Percentiles rank a stretch among this genome's conserved stretches.
Evolutionary conservation across 2,329 filamentous ascomycete genomes (phyloP).

Genomic region (Diaporthe caulivora): DNA sequence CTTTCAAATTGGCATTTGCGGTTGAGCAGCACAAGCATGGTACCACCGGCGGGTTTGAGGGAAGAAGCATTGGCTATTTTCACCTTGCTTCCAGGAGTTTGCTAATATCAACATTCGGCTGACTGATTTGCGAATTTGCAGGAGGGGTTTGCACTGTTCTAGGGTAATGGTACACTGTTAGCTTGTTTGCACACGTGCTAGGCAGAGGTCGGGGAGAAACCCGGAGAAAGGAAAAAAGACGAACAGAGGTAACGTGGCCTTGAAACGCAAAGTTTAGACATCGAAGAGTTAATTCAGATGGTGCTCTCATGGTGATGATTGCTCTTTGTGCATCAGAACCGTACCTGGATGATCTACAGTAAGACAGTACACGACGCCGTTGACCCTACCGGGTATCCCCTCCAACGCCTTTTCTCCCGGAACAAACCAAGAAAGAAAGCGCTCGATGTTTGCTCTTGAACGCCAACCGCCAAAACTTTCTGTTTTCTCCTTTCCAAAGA

Average conservation of each 20-base stretch:
- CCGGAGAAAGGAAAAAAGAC: neutral
- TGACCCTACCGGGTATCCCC: conserved; percentile 21
- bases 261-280: neutral
- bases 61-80: neutral
- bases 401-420: conserved; percentile 6
- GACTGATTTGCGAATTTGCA: neutral
- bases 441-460: neutral
- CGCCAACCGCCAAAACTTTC: neutral
- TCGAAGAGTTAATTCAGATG: neutral
- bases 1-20: neutral
- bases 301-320: neutral
- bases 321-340: neutral
- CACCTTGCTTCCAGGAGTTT: neutral
- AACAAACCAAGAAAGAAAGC: neutral
- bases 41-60: neutral
- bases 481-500: neutral
- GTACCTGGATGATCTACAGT: neutral
- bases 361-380: neutral
- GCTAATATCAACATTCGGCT: neutral
- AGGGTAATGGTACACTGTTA: conserved; percentile 14
- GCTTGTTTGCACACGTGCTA: neutral
- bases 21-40: neutral
- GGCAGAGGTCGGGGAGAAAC: neutral
- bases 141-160: neutral
- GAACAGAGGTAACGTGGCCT: too few species aligned